Evolutionary conservation across 2,329 filamentous ascomycete species (phyloP), one percentile per base, ranked within the genome.

Genomic region (Leptographium lundbergii): DNA sequence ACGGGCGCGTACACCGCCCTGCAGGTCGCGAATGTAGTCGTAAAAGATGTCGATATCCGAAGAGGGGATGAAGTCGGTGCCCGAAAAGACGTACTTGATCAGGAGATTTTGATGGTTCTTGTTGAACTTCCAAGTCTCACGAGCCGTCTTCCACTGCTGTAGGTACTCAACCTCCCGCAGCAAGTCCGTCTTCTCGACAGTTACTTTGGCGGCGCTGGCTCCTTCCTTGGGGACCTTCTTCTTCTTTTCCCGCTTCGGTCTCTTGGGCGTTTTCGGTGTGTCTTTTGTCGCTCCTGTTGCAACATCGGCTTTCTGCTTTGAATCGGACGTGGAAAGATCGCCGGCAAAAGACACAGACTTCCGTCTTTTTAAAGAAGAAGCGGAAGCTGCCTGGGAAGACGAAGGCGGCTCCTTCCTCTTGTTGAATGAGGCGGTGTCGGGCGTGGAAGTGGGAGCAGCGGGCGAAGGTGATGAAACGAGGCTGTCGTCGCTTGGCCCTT

Each of bases 81-180:
- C 74, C 65, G 88, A 84, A 69, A 95, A 89, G 53, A 88, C 74
- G 74, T 95, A 85, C 71, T 94, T 92, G 68, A 96, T 81, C 14
- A 96, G 77, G 65, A 89, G 83, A 58, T 86, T 89, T 72, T 96
- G 91, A 68, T 90, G 84, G 66, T 90, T 91, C 75, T 96, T 96
- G 76, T 95, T 95, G 77, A 96, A 97, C 72, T 96, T 96, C 92
- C 92, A 97, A 65, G 77, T 77, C 11, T 79, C 75, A 60, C 84
- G 84, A 61, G 84, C 80, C 59, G 79, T 80, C 72, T 88, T 79
- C 79, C 91, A 96, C 68, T 86, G 83, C 54, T 78, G 78, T 52
- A 96, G 80, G 69, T 96, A 96, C 57, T 82, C 78, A 19, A 95
- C 77, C 60, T 90, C 86, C 17, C 85, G 80, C 54, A 81, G 78